Percentiles rank a stretch among this genome's conserved stretches.
phyloP scores from a whole-genome alignment of 83 land plant genomes.

The Picea abies region DNA sequence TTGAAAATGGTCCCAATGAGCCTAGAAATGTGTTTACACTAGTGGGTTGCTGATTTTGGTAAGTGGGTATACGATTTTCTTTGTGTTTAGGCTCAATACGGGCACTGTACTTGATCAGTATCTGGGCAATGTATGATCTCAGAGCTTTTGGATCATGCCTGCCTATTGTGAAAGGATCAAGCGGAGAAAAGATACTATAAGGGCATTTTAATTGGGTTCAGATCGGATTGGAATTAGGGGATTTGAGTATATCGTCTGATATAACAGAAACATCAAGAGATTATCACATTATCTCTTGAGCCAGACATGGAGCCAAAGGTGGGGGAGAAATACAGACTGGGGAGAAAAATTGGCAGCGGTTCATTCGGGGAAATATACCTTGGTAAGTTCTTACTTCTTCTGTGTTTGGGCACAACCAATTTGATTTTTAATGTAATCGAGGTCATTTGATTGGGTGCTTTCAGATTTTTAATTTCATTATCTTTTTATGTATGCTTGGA shows the following conservation, averaged over 20 bases:
- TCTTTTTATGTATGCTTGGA: background rate
- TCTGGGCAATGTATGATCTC: constrained; percentile 1
- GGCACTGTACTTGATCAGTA: background rate
- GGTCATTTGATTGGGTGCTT: background rate
- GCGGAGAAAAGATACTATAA: background rate
- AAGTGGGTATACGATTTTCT: background rate
- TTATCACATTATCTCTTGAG: background rate
- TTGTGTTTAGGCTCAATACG: background rate
- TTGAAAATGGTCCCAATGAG: background rate
- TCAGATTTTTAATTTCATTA: background rate
- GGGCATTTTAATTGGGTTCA: background rate
- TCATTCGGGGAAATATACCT: constrained; percentile 23
- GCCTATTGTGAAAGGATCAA: background rate
- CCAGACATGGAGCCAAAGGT: constrained; percentile 15
- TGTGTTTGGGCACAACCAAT: background rate
- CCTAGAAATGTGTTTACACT: background rate
- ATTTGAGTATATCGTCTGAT: background rate
- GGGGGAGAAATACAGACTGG: constrained; percentile 22
- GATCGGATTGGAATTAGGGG: background rate
- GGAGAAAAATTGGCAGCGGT: constrained; percentile 24
- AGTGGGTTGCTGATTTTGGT: background rate
- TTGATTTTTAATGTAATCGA: background rate
- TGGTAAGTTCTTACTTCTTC: background rate
- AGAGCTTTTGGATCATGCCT: background rate
- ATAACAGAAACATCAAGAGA: background rate